Evolutionary conservation across 257 asterid genomes (phyloP).

Genomic region (Solanum piurae): DNA sequence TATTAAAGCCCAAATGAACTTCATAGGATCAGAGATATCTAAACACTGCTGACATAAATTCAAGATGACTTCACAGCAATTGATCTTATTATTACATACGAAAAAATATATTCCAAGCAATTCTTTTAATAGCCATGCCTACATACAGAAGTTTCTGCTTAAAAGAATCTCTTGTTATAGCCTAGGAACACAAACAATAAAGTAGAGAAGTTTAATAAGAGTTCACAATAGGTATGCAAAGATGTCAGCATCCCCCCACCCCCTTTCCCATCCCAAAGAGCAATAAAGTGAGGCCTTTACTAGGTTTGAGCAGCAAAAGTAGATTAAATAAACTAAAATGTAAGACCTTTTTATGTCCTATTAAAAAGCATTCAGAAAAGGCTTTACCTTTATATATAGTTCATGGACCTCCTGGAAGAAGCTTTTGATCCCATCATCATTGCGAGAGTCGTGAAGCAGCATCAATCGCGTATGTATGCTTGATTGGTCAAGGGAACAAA

Average conservation of each 20-base stretch:
- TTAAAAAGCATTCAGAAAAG: not conserved
- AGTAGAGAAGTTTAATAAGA: not conserved
- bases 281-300: not conserved
- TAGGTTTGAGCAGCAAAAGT: not conserved
- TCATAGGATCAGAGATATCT: not conserved
- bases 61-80: not conserved
- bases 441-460: slow-evolving; percentile 97
- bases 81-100: not conserved
- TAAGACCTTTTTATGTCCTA: not conserved
- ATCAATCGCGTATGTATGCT: slow-evolving; percentile 79
- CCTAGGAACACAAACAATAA: not conserved
- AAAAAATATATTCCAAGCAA: not conserved
- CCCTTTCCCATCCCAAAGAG: not conserved
- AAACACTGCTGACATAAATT: not conserved
- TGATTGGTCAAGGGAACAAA: slow-evolving; percentile 36
- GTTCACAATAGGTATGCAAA: not conserved
- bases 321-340: not conserved
- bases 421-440: slow-evolving; percentile 97
- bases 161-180: not conserved
- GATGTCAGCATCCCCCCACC: not conserved
- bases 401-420: slow-evolving; percentile 97
- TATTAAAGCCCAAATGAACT: not conserved
- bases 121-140: not conserved
- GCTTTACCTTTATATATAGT: slow-evolving; percentile 68
- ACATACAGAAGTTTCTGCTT: not conserved